Percentiles rank a stretch among this genome's conserved stretches.
phyloP scores from a whole-genome alignment of 192 early-diverging fungal genomes.

The Allomyces macrogynus region DNA sequence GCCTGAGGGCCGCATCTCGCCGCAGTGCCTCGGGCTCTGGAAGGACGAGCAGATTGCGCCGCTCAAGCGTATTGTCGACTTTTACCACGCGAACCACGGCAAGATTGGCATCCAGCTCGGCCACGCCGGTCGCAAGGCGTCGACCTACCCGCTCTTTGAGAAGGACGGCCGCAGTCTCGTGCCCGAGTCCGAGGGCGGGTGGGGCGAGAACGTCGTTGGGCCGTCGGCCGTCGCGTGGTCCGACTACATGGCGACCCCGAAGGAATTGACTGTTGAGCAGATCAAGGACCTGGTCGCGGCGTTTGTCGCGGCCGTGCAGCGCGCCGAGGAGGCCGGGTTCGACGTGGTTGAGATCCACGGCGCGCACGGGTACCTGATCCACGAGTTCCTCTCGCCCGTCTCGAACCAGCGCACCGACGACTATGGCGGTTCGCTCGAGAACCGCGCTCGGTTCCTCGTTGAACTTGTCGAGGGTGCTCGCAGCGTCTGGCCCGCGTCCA shows the following conservation, averaged over 20 bases:
- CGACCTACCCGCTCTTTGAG: constrained; percentile 12
- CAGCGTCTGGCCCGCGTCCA: constrained; percentile 48
- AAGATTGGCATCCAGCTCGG: constrained; percentile 54
- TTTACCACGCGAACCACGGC: constrained; percentile 37
- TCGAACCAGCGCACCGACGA: constrained; percentile 73
- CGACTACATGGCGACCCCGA: constrained; percentile 20
- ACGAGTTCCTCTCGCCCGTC: constrained; percentile 58
- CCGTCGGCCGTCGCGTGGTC: constrained; percentile 34
- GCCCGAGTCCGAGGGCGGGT: constrained; percentile 36
- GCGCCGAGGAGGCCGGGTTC: constrained; percentile 61
- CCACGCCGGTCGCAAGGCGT: constrained; percentile 65
- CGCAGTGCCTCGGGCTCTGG: constrained; percentile 64
- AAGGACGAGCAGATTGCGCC: constrained; percentile 51
- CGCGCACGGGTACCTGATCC: constrained; percentile 77
- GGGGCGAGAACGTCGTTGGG: constrained; percentile 48
- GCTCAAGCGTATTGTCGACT: constrained; percentile 34
- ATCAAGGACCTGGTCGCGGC: constrained; percentile 40
- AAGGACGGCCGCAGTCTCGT: constrained; percentile 10
- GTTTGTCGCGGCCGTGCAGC: constrained; percentile 43
- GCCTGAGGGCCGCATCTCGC: constrained; percentile 62
- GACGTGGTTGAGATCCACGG: constrained; percentile 79
- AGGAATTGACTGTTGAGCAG: constrained; percentile 38
- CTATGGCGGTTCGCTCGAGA: constrained; percentile 79
- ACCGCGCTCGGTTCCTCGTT: constrained; percentile 54
- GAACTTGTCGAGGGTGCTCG: constrained; percentile 47